A percentile compares a stretch with the other conserved stretches of the same genome.
Evolutionary conservation across 2,329 filamentous ascomycete species (phyloP).

Genomic region (Arthrobotrys musiformis): DNA sequence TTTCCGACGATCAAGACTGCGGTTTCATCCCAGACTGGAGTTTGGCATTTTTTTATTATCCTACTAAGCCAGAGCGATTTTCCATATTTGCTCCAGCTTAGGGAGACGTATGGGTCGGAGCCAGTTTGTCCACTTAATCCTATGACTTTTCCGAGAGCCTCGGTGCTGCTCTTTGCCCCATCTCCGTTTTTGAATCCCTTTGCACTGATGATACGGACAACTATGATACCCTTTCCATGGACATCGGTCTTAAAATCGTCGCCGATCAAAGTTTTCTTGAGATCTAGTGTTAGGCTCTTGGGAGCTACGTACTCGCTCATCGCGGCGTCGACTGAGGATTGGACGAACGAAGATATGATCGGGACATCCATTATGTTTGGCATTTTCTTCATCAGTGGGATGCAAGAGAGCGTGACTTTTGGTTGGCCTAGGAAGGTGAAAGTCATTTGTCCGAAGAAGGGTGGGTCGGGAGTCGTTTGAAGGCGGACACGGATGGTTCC

Average conservation of each 20-base stretch:
- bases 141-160: slow-evolving; percentile 11
- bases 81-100: slow-evolving; percentile 81
- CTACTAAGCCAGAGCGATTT: slow-evolving; percentile 72
- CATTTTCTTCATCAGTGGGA: slow-evolving; percentile 75
- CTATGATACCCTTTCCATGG: slow-evolving; percentile 71
- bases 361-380: slow-evolving; percentile 81
- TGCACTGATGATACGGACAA: slow-evolving; percentile 74
- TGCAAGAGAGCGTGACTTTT: slow-evolving; percentile 75
- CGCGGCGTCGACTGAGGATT: slow-evolving; percentile 77
- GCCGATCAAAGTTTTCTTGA: slow-evolving; percentile 80
- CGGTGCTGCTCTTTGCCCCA: slow-evolving; percentile 56
- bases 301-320: slow-evolving; percentile 80
- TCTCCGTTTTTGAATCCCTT: slow-evolving; percentile 79
- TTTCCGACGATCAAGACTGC: slow-evolving; percentile 80
- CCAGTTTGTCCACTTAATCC: slow-evolving; percentile 67
- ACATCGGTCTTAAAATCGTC: slow-evolving; percentile 84
- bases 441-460: slow-evolving; percentile 80
- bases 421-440: slow-evolving; percentile 80
- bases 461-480: slow-evolving; percentile 79
- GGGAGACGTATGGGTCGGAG: slow-evolving; percentile 76
- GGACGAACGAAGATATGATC: slow-evolving; percentile 78
- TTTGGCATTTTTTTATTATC: slow-evolving; percentile 42
- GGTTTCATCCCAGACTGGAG: slow-evolving; percentile 76
- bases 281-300: slow-evolving; percentile 73
- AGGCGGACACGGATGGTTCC: slow-evolving; percentile 72